A percentile compares a stretch with the other conserved stretches of the same genome.
phyloP scores from a whole-genome alignment of 768 basidiomycete genomes.

The Boletus sp. region DNA sequence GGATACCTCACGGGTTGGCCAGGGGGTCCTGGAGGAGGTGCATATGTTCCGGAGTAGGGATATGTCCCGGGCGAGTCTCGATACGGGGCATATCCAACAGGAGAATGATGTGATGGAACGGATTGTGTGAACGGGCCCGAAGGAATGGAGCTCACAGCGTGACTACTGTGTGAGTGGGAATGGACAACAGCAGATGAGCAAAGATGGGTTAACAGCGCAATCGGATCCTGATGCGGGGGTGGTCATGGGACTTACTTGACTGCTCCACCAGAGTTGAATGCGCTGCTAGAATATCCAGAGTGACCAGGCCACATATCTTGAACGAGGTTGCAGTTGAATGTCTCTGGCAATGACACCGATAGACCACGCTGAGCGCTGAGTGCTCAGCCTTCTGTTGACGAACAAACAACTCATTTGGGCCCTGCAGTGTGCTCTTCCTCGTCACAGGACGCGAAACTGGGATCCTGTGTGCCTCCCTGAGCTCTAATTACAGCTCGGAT shows the following conservation, averaged over 20 bases:
- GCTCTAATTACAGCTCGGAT: too few species aligned
- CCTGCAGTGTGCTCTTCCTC: too few species aligned
- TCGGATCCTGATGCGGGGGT: not conserved
- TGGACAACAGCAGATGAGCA: too few species aligned
- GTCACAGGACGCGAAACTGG: too few species aligned
- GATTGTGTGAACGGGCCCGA: not conserved
- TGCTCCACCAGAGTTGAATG: not conserved
- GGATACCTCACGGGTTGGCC: not conserved
- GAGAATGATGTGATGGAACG: conserved; percentile 2
- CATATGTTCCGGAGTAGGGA: conserved; percentile 11
- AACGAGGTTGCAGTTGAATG: not conserved
- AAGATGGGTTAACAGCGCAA: not conserved
- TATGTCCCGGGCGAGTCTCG: conserved; percentile 4
- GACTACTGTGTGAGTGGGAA: too few species aligned
- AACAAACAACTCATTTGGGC: too few species aligned
- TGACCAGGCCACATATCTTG: conserved; percentile 1
- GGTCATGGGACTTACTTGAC: conserved; percentile 12
- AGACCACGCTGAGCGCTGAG: too few species aligned
- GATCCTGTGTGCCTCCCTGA: too few species aligned
- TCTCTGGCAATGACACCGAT: not conserved
- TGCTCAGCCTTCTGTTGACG: too few species aligned
- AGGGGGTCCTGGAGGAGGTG: conserved; percentile 17
- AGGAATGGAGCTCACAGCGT: too few species aligned
- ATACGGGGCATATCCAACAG: conserved; percentile 24
- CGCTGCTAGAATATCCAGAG: conserved; percentile 6